phyloP scores from a whole-genome alignment of 257 asterid species.

The Fraxinus quadrangulata region DNA sequence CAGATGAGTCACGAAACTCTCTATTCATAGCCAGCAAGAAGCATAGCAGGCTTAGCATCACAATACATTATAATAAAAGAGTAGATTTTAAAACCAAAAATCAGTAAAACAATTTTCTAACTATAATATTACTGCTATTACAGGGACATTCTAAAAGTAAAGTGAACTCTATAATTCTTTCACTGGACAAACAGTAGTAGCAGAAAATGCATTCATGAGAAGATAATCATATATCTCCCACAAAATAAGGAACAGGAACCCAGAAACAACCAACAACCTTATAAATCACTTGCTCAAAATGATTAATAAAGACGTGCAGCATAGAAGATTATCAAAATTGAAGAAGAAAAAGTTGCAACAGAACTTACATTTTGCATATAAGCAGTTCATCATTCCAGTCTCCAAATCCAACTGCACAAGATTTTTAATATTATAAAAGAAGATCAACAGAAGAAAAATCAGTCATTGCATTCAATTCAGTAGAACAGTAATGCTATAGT shows the following conservation, averaged over 20 bases:
- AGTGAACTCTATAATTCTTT: neutral
- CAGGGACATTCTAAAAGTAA: neutral
- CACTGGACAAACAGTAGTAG: neutral
- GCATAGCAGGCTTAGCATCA: neutral
- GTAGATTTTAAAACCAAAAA: neutral
- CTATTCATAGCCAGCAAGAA: neutral
- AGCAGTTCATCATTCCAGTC: constrained; percentile 99
- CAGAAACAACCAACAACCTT: neutral
- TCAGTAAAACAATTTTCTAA: neutral
- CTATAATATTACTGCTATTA: neutral
- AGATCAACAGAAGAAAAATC: neutral
- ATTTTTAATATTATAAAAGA: constrained; percentile 15
- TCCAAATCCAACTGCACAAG: constrained; percentile 79
- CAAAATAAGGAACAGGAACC: neutral
- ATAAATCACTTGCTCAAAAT: neutral
- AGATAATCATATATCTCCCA: neutral
- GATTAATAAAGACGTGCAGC: neutral
- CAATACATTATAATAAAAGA: neutral
- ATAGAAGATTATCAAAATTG: constrained; percentile 10
- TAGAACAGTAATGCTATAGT: neutral
- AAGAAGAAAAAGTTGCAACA: neutral
- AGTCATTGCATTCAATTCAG: neutral
- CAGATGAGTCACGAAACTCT: neutral
- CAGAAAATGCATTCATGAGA: neutral
- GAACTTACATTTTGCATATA: constrained; percentile 91